Conservation (phyloP, 2,329 filamentous ascomycete species). For the Aspergillus fructus region DNA sequence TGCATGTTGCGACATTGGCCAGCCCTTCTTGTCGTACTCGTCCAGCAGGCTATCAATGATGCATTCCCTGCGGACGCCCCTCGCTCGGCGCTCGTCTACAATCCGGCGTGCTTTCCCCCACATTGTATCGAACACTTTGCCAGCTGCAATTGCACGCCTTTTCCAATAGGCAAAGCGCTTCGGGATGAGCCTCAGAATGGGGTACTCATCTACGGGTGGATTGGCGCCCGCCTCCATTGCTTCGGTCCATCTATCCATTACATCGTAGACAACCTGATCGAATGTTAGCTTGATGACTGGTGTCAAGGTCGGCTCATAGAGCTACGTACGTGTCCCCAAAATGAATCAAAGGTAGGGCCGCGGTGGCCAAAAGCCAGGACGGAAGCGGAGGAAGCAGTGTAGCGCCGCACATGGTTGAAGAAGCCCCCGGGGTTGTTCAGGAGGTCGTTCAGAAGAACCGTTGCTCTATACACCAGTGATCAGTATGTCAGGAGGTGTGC, state of each 20-base stretch:
- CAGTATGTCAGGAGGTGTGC: background rate
- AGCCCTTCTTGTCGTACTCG: constrained; percentile 32
- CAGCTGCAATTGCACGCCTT: constrained; percentile 28
- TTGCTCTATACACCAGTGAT: background rate
- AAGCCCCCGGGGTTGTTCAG: background rate
- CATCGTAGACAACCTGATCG: background rate
- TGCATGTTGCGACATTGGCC: constrained; percentile 36
- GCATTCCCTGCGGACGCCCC: constrained; percentile 23
- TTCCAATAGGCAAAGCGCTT: constrained; percentile 43
- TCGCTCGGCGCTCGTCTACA: constrained; percentile 33
- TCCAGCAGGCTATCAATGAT: constrained; percentile 46
- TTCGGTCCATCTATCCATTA: background rate
- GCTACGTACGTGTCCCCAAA: background rate
- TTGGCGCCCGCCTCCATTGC: constrained; percentile 47
- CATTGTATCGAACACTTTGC: constrained; percentile 43
- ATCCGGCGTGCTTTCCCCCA: constrained; percentile 36
- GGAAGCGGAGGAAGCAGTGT: background rate
- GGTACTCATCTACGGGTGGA: constrained; percentile 50
- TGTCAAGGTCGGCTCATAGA: background rate
- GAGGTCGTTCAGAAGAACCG: background rate
- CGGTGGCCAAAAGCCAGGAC: background rate
- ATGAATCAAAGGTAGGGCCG: background rate
- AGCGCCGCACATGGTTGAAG: background rate
- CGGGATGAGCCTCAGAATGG: constrained; percentile 45
- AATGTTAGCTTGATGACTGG: background rate